Evolutionary conservation across 495 filamentous ascomycete genomes (phyloP).

Genomic region (Cudoniella acicularis): DNA sequence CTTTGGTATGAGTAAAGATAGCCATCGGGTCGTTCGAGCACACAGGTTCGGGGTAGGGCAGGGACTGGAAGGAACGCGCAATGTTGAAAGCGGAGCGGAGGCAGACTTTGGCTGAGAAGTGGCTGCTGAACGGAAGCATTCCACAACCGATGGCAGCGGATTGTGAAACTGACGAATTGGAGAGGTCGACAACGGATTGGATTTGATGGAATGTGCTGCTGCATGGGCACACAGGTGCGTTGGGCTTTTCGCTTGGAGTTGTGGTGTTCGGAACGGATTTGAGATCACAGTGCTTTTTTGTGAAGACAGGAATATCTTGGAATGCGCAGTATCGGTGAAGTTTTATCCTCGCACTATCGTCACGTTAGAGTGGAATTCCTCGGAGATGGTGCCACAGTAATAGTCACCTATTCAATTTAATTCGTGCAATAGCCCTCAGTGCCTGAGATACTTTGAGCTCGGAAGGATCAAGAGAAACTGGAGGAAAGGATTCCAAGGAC

Average conservation of each 20-base stretch:
- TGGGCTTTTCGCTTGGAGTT: constrained; percentile 15
- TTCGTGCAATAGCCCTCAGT: constrained; percentile 51
- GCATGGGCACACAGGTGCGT: constrained; percentile 2
- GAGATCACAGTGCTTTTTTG: constrained; percentile 56
- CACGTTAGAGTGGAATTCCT: not conserved
- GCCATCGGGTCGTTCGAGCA: not conserved
- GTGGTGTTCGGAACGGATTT: constrained; percentile 32
- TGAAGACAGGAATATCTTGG: constrained; percentile 56
- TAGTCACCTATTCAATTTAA: constrained; percentile 59
- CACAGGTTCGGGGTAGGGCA: not conserved
- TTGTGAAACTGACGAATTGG: not conserved
- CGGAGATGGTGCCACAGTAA: not conserved
- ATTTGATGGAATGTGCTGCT: constrained; percentile 25
- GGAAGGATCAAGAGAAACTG: constrained; percentile 38
- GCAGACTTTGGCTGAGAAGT: constrained; percentile 53
- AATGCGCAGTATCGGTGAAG: constrained; percentile 58
- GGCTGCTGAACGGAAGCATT: constrained; percentile 47
- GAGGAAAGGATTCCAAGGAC: constrained; percentile 28
- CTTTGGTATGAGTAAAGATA: not conserved
- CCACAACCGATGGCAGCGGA: constrained; percentile 32
- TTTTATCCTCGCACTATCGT: constrained; percentile 55
- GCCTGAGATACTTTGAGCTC: constrained; percentile 47
- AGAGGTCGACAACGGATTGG: not conserved
- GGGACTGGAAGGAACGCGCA: constrained; percentile 26
- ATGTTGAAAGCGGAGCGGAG: constrained; percentile 48